Evolutionary conservation across 2,329 filamentous ascomycete species (phyloP).

Genomic region (Aspergillus aculeatus): DNA sequence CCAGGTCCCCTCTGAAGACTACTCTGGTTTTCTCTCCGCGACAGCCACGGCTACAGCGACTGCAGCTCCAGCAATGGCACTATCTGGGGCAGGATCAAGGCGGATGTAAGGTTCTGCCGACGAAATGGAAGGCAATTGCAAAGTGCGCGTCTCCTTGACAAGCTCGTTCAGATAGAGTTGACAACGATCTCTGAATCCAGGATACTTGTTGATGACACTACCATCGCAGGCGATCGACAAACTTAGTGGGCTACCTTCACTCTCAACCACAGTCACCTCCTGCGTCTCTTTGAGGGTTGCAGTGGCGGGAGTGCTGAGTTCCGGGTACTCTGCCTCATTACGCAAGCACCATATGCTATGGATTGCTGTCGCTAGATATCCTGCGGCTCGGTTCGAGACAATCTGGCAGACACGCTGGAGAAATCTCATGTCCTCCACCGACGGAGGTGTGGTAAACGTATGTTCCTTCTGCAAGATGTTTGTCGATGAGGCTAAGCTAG

Average conservation of each 20-base stretch:
- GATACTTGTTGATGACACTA: constrained; percentile 54
- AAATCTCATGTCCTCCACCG: constrained; percentile 54
- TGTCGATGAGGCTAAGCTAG: constrained; percentile 38
- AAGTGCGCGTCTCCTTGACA: constrained; percentile 28
- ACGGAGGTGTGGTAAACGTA: constrained; percentile 46
- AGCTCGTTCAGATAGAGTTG: constrained; percentile 46
- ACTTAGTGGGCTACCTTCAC: constrained; percentile 29
- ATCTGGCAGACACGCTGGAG: constrained; percentile 53
- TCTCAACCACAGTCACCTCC: constrained; percentile 37
- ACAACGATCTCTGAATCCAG: constrained; percentile 46
- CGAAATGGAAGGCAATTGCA: constrained; percentile 8
- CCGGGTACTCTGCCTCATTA: constrained; percentile 48
- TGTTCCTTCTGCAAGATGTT: constrained; percentile 54
- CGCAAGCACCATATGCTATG: constrained; percentile 61
- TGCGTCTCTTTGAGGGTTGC: constrained; percentile 28
- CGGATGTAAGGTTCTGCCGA: constrained; percentile 31
- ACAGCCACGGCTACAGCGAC: constrained; percentile 48
- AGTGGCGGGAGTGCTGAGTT: constrained; percentile 18
- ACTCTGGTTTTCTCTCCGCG: constrained; percentile 25
- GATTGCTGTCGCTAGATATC: constrained; percentile 62
- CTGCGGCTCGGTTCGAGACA: constrained; percentile 60
- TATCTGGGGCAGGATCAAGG: constrained; percentile 45
- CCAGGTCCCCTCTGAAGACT: neutral
- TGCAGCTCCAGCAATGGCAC: constrained; percentile 47
- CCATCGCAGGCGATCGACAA: constrained; percentile 53